A percentile compares a stretch with the other conserved stretches of the same genome.
Conservation (phyloP, 345 rosid genomes). For the Euclidium syriacum region DNA sequence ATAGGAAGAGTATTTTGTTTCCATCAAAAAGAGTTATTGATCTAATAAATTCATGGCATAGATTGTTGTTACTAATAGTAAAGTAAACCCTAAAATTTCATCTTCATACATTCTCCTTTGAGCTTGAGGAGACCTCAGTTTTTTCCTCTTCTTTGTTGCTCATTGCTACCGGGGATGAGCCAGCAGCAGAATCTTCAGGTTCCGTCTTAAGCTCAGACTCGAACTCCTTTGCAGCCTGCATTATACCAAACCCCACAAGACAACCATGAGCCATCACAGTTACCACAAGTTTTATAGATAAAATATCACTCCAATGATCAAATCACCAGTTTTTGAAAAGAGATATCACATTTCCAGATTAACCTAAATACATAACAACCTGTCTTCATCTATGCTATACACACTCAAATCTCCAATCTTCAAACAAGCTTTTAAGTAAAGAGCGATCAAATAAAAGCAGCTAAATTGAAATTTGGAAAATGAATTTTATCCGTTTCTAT, state of each 20-base stretch:
- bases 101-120: constrained; percentile 66
- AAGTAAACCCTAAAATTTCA: constrained; percentile 2
- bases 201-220: constrained; percentile 93
- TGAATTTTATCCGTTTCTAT: background rate
- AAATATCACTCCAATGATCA: no score
- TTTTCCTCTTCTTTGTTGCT: constrained; percentile 47
- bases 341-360: background rate
- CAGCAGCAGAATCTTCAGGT: constrained; percentile 43
- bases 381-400: background rate
- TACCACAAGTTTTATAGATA: background rate
- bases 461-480: background rate
- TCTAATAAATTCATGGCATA: constrained; percentile 17
- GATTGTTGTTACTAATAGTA: constrained; percentile 8
- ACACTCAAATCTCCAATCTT: background rate
- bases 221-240: constrained; percentile 95
- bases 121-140: constrained; percentile 40
- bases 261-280: background rate
- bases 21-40: constrained; percentile 6
- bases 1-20: background rate
- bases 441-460: background rate
- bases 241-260: constrained; percentile 1
- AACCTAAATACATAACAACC: background rate
- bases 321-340: background rate
- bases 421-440: constrained; percentile 5
- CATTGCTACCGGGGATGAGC: constrained; percentile 37